phyloP scores from a whole-genome alignment of 2,329 filamentous ascomycete species.

The Elsinoe australis region DNA sequence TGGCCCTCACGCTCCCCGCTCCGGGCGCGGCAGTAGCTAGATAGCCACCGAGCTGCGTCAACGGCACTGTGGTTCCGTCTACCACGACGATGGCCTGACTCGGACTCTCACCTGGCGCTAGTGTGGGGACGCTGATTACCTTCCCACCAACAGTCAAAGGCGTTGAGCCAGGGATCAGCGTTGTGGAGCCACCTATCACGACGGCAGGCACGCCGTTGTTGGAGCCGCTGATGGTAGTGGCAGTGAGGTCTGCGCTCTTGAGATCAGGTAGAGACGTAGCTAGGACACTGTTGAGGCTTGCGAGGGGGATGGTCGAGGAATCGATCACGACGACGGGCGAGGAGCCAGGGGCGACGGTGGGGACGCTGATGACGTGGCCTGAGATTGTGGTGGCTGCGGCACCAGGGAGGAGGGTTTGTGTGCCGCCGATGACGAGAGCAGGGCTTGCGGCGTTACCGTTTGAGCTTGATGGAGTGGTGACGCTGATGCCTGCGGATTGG shows the following conservation, averaged over 20 bases:
- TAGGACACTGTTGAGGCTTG: neutral
- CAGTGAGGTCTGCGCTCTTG: neutral
- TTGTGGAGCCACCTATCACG: neutral
- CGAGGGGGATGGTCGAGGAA: neutral
- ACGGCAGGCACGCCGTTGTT: no score
- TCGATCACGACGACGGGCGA: neutral
- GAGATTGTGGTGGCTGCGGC: neutral
- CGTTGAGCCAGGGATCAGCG: neutral
- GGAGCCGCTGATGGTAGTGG: neutral
- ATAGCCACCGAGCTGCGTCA: neutral
- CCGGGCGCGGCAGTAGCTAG: neutral
- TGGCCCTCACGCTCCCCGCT: neutral
- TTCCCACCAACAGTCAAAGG: neutral
- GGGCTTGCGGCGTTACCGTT: no score
- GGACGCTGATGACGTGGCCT: neutral
- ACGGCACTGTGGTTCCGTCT: neutral
- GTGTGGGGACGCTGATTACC: neutral
- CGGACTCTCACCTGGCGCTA: neutral
- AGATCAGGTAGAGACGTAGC: neutral
- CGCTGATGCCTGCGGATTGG: neutral
- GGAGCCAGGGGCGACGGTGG: neutral
- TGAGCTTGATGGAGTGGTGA: no score
- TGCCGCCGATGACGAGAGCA: neutral
- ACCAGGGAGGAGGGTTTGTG: neutral
- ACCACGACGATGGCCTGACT: neutral